Evolutionary conservation across 306 rosid species (phyloP), one percentile per base, ranked within the genome.

Genomic region (Fragaria vesca): DNA sequence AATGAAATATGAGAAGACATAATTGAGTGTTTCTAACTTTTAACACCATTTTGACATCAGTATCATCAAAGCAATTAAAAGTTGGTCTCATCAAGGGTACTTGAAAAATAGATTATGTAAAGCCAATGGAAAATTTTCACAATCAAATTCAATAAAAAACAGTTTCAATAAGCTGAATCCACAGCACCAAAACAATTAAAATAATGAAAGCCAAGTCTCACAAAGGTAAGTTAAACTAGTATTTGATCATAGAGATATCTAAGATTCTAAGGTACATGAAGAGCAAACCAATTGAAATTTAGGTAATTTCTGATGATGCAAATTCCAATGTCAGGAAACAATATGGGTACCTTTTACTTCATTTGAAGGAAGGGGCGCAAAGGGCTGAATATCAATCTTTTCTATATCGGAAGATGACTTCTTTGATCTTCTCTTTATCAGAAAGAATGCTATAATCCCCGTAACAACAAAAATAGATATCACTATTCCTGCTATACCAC

Each of bases 401-500:
- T 93, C 97, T 26, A 84, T 30, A 74, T 96, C 97, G 0, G 81
- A n/a, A 57, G 84, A 88, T 5, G 94, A 79, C 86, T 67, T 96
- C 84, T 80, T 89, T 20, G 91, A 81, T 90, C 81, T 90, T 91
- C 82, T 88, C 91, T 87, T 96, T 86, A 91, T 65, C 69, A 96
- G 60, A 72, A 93, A 88, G 85, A 90, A 91, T 79, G 93, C 97
- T 68, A 91, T 52, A 69, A 93, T 80, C 60, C 90, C 97, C 66
- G 90, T 91, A 75, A 93, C 90, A 73, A 93, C 90, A 55, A 96
- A 16, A 81, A 96, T 80, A 68, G 97, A 88, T 87, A 96, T 87
- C 78, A 93, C 87, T 80, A 96, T 91, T 84, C 99, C 99, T 75
- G 99, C 99, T 77, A 96, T 81, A 70, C 75, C 97, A 61, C 98